phyloP scores from a whole-genome alignment of 2,329 filamentous ascomycete species.

The Tolypocladium ovalisporum region DNA sequence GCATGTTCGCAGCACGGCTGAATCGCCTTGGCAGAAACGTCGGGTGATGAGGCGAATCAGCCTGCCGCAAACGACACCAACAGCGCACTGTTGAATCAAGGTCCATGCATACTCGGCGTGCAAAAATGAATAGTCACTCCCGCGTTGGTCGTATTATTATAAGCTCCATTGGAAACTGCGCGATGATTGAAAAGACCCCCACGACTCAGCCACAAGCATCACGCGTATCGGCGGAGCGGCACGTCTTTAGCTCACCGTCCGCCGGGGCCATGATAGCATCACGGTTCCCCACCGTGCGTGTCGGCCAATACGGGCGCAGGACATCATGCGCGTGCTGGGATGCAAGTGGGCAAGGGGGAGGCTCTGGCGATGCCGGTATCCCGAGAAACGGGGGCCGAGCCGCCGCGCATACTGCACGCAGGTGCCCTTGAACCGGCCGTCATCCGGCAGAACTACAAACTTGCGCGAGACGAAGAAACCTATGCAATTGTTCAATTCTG shows the following conservation, averaged over 20 bases:
- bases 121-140: too few relatives aligned
- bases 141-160: too few relatives aligned
- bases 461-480: not conserved
- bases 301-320: not conserved
- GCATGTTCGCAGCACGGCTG: too few relatives aligned
- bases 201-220: not conserved
- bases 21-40: too few relatives aligned
- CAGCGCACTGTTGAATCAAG: too few relatives aligned
- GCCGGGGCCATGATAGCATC: not conserved
- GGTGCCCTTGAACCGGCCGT: not conserved
- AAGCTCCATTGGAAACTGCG: not conserved
- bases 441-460: not conserved
- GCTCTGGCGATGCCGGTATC: conserved; percentile 4
- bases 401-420: not conserved
- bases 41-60: too few relatives aligned
- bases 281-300: not conserved
- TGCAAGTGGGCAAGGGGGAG: not conserved
- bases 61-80: too few relatives aligned
- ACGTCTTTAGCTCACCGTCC: not conserved
- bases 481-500: not conserved
- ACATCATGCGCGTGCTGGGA: not conserved
- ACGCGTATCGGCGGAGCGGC: not conserved
- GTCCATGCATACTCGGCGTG: too few relatives aligned
- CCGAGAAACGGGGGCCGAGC: conserved; percentile 1
- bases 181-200: not conserved